A percentile compares a stretch with the other conserved stretches of the same genome.
These are phyloP conservation scores for Hippophae gyantsensis DNA, from an alignment of 306 rosid genomes.

Conservation along the genomic window DNA sequence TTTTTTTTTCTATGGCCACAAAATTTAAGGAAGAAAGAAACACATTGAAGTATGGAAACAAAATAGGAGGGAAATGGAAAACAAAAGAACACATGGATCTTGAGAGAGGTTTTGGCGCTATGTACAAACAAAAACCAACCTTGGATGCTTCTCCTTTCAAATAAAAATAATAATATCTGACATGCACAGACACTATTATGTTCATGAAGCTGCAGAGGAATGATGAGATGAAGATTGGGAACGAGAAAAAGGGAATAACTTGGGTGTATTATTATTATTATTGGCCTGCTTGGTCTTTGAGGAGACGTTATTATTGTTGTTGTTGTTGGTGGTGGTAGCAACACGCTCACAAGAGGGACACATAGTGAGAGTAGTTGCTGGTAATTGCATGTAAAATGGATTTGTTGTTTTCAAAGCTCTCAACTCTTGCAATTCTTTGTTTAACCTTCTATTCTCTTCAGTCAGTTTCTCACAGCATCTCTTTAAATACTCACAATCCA, in stretches of 20 bases:
- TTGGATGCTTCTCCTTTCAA: conserved; percentile 2
- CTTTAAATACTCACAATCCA: conserved; percentile 63
- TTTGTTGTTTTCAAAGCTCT: conserved; percentile 61
- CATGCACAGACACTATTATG: not conserved
- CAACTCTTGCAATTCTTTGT: conserved; percentile 69
- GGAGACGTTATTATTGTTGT: conserved; percentile 15
- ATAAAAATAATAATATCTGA: not conserved
- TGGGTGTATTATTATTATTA: conserved; percentile 24
- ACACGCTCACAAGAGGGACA: conserved; percentile 75
- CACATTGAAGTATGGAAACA: not conserved
- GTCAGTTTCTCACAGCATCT: conserved; percentile 65
- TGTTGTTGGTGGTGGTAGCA: conserved; percentile 23
- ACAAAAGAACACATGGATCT: conserved; percentile 3
- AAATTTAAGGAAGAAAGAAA: no score
- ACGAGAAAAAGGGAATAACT: conserved; percentile 37
- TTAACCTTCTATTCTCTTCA: conserved; percentile 59
- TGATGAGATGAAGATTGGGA: conserved; percentile 27
- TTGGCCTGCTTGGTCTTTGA: not conserved
- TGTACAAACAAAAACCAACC: not conserved
- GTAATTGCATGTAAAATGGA: conserved; percentile 64
- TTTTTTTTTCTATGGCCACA: no score
- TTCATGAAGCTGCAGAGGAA: conserved; percentile 34
- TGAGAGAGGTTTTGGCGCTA: not conserved
- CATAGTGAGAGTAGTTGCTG: conserved; percentile 75
- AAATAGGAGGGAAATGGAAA: not conserved